A percentile compares a stretch with the other conserved stretches of the same genome.
Conservation (phyloP, 306 rosid species). For the Inga laurina region DNA sequence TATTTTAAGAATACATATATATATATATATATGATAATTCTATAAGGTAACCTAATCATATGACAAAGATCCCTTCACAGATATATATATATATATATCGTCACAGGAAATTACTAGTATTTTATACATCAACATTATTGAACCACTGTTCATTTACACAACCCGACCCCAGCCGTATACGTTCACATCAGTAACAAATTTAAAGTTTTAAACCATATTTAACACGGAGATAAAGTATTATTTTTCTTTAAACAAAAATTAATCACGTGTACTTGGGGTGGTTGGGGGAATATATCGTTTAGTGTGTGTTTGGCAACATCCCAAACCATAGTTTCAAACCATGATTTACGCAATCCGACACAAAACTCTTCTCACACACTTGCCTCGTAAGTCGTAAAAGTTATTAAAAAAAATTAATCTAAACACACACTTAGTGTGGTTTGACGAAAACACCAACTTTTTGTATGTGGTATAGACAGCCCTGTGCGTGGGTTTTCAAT, state of each 20-base stretch:
- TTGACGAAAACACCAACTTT: neutral
- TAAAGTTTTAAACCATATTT: neutral
- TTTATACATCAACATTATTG: neutral
- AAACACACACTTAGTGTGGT: neutral
- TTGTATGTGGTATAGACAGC: neutral
- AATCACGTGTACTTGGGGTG: neutral
- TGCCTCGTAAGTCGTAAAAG: too few species aligned
- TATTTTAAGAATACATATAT: neutral
- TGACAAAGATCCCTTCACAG: constrained; percentile 30
- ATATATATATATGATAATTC: neutral
- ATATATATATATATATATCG: neutral
- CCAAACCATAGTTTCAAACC: too few species aligned
- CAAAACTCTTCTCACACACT: too few species aligned
- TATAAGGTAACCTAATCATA: neutral
- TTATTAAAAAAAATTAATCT: too few species aligned
- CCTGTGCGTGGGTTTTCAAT: neutral
- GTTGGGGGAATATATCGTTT: neutral
- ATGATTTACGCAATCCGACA: too few species aligned
- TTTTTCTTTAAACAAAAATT: neutral
- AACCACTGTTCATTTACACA: neutral
- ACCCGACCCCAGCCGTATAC: constrained; percentile 19
- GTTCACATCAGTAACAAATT: neutral
- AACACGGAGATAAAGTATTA: neutral
- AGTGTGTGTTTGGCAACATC: too few species aligned
- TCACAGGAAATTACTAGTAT: neutral